phyloP scores from a whole-genome alignment of 208 protist genomes.

The Wallacemonas sp. region DNA sequence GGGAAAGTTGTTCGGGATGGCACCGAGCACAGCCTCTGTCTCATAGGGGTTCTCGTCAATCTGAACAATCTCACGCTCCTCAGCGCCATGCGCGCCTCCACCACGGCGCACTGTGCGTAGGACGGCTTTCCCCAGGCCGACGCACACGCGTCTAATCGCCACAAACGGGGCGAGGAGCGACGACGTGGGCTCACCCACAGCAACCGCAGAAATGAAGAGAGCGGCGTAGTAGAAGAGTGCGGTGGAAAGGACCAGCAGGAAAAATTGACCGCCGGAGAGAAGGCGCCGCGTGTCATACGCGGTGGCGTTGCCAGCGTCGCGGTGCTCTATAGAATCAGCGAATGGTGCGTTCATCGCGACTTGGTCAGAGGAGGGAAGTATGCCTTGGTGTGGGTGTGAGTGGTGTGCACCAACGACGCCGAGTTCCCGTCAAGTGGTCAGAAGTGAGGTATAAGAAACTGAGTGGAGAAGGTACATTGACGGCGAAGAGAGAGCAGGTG shows the following conservation, averaged over 20 bases:
- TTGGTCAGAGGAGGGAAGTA: too few relatives aligned
- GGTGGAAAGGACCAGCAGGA: conserved; percentile 42
- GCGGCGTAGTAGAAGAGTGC: conserved; percentile 50
- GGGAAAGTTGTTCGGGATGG: neutral
- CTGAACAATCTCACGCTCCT: conserved; percentile 14
- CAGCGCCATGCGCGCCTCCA: conserved; percentile 18
- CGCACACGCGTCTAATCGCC: conserved; percentile 4
- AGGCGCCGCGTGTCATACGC: conserved; percentile 21
- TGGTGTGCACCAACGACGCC: too few relatives aligned
- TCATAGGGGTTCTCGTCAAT: conserved; percentile 11
- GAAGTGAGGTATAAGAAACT: too few relatives aligned
- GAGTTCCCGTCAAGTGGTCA: too few relatives aligned
- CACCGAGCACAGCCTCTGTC: neutral
- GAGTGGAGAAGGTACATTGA: too few relatives aligned
- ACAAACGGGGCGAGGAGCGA: conserved; percentile 40
- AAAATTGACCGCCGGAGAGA: conserved; percentile 46
- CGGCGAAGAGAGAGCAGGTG: too few relatives aligned
- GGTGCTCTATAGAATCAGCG: too few relatives aligned
- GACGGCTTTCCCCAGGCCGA: conserved; percentile 21
- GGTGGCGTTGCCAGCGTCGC: neutral
- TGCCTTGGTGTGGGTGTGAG: too few relatives aligned
- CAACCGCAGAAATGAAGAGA: conserved; percentile 38
- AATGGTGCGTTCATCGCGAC: too few relatives aligned
- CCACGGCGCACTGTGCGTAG: conserved; percentile 20
- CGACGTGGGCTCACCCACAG: conserved; percentile 54